A percentile compares a stretch with the other conserved stretches of the same genome.
Conservation (phyloP, 1,139 yeast species). For the Diutina catenulata region DNA sequence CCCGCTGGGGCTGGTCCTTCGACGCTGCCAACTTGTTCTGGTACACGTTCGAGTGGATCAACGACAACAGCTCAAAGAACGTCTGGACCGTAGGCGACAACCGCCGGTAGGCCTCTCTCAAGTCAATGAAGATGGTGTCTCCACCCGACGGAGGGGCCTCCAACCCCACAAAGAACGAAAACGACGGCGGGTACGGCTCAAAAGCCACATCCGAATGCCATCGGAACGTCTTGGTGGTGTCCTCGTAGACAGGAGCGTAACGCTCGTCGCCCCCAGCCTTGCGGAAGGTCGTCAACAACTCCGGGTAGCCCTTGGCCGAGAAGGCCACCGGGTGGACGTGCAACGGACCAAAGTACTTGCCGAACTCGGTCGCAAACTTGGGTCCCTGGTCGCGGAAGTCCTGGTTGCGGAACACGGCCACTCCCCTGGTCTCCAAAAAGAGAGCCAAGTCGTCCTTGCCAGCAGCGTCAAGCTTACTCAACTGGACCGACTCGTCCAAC, state of each 20-base stretch:
- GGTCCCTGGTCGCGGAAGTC: background rate
- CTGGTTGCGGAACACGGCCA: slow-evolving; percentile 3
- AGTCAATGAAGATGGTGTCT: slow-evolving; percentile 3
- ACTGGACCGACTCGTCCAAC: background rate
- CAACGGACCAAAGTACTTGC: slow-evolving; percentile 2
- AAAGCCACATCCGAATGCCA: slow-evolving; percentile 4
- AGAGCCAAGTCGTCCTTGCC: slow-evolving; percentile 4
- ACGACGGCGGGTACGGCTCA: slow-evolving; percentile 3
- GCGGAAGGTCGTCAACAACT: slow-evolving; percentile 2
- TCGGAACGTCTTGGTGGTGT: background rate
- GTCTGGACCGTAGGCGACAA: background rate
- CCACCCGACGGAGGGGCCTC: slow-evolving; percentile 4
- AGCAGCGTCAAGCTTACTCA: background rate
- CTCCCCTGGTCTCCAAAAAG: slow-evolving; percentile 1
- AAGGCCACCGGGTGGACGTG: slow-evolving; percentile 2
- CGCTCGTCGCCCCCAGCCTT: background rate
- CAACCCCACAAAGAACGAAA: background rate
- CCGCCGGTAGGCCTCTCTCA: slow-evolving; percentile 4
- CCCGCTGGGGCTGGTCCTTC: slow-evolving; percentile 3
- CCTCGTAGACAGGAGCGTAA: background rate
- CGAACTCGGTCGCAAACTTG: background rate
- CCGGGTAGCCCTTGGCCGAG: background rate
- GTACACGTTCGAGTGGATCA: slow-evolving; percentile 3
- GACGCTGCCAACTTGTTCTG: background rate
- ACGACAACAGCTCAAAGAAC: slow-evolving; percentile 1